A percentile compares a stretch with the other conserved stretches of the same genome.
These are phyloP conservation scores for Colletotrichum horii DNA, from an alignment of 2,329 filamentous ascomycete genomes.

Conservation along the genomic window DNA sequence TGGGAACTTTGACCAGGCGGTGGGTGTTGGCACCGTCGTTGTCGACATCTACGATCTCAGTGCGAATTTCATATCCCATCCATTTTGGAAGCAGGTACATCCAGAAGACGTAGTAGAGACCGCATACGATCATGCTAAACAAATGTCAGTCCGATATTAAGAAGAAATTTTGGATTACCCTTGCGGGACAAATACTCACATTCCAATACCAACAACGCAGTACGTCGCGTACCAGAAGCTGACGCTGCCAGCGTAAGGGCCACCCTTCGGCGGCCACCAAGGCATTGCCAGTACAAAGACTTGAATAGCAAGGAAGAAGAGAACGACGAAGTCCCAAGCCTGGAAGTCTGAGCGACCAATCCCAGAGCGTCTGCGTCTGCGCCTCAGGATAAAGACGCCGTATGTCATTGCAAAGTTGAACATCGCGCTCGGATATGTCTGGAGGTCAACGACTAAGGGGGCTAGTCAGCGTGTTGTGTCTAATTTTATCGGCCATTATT, in stretches of 20 bases:
- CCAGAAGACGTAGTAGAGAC: conserved; percentile 64
- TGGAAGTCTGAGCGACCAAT: conserved; percentile 56
- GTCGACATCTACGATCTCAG: conserved; percentile 57
- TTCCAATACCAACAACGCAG: conserved; percentile 65
- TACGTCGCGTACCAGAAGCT: conserved; percentile 80
- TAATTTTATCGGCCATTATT: background rate
- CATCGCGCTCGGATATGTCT: conserved; percentile 61
- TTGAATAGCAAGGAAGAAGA: conserved; percentile 65
- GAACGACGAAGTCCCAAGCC: conserved; percentile 62
- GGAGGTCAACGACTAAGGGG: conserved; percentile 58
- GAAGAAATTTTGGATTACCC: background rate
- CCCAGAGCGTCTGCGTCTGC: conserved; percentile 54
- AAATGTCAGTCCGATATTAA: background rate
- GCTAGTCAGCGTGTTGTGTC: background rate
- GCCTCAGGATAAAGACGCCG: conserved; percentile 64
- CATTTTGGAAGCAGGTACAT: conserved; percentile 59
- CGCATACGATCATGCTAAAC: conserved; percentile 54
- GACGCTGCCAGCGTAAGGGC: conserved; percentile 66
- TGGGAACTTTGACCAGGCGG: conserved; percentile 57
- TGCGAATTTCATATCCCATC: conserved; percentile 58
- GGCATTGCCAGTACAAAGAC: conserved; percentile 71
- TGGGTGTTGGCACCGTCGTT: conserved; percentile 45
- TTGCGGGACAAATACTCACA: conserved; percentile 51
- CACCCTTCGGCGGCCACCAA: conserved; percentile 71
- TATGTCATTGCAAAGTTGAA: conserved; percentile 63